These are phyloP conservation scores for Dipteronia sinensis DNA, from an alignment of 345 rosid species.

Conservation along the genomic window DNA sequence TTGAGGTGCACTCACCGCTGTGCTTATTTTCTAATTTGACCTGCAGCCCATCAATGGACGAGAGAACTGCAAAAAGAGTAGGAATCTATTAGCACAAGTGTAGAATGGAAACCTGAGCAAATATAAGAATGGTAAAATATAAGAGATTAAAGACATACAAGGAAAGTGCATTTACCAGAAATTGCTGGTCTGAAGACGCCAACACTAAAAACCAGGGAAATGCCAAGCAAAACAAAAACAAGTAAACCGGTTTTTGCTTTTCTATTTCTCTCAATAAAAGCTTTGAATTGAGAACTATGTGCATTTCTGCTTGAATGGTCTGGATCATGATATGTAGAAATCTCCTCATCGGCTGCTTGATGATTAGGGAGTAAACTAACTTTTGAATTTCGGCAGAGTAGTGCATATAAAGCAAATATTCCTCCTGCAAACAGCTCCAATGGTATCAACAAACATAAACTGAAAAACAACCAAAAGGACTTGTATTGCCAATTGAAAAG, in stretches of 20 bases:
- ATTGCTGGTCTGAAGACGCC: conserved; percentile 89
- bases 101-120: not conserved
- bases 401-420: conserved; percentile 76
- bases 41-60: conserved; percentile 76
- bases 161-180: conserved; percentile 48
- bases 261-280: conserved; percentile 60
- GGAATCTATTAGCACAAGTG: conserved; percentile 23
- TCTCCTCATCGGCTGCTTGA: conserved; percentile 93
- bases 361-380: conserved; percentile 86
- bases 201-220: conserved; percentile 59
- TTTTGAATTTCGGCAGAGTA: conserved; percentile 81
- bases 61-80: conserved; percentile 61
- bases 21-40: conserved; percentile 48
- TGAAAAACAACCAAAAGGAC: conserved; percentile 1
- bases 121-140: not conserved
- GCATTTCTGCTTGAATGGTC: conserved; percentile 46
- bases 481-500: not conserved
- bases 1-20: conserved; percentile 53
- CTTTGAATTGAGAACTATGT: conserved; percentile 50
- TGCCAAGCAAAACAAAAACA: conserved; percentile 68
- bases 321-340: conserved; percentile 64
- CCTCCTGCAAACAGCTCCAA: conserved; percentile 65
- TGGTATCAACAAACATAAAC: conserved; percentile 25
- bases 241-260: conserved; percentile 70
- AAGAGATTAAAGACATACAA: conserved; percentile 18